These are phyloP conservation scores for Dacryopinax spathularia DNA, from an alignment of 768 basidiomycete genomes.

Conservation along the genomic window DNA sequence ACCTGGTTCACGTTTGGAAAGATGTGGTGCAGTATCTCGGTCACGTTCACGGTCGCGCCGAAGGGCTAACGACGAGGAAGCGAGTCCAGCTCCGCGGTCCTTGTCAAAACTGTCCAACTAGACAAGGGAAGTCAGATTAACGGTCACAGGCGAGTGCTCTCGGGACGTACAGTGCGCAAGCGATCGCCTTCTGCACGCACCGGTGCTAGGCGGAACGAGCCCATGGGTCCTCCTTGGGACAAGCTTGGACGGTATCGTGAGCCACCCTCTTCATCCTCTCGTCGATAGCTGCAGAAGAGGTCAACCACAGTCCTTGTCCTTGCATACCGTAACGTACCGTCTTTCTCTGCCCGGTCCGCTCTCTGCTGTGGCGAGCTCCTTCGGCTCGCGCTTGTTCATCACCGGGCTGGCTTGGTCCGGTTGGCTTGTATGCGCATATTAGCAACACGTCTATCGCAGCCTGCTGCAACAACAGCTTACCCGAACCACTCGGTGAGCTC, in stretches of 20 bases:
- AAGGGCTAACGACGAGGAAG: neutral
- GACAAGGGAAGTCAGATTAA: neutral
- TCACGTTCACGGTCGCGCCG: neutral
- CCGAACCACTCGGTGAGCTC: conserved; percentile 78
- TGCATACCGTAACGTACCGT: neutral
- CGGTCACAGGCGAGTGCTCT: no score
- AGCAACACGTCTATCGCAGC: neutral
- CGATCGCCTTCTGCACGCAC: neutral
- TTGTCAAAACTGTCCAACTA: neutral
- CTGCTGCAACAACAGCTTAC: conserved; percentile 32
- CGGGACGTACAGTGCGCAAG: neutral
- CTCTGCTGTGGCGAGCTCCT: neutral
- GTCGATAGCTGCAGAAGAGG: neutral
- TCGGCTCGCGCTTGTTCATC: neutral
- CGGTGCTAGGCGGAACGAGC: neutral
- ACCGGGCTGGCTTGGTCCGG: neutral
- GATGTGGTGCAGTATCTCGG: neutral
- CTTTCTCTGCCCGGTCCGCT: neutral
- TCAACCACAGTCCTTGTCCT: neutral
- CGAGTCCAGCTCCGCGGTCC: neutral
- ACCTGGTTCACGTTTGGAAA: neutral
- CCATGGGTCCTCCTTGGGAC: neutral
- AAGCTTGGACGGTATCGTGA: neutral
- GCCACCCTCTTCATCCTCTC: neutral
- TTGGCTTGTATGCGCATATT: conserved; percentile 1